Base-by-base conservation (phyloP, 139 green algal genomes). In the Parachlorella kessleri region DNA sequence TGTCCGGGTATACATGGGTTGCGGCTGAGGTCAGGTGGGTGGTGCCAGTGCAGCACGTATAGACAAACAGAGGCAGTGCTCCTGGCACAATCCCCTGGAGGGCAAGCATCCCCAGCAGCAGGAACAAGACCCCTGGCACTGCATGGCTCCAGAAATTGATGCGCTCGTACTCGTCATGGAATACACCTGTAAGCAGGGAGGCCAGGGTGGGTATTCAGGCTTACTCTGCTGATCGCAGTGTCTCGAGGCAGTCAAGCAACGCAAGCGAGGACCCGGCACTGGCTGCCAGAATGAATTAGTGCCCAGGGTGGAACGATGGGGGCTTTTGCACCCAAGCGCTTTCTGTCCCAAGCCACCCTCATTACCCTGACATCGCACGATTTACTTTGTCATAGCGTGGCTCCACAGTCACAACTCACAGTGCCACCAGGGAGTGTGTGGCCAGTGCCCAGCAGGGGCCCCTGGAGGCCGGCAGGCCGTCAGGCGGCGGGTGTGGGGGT, bases 141-240 rank as follows among this genome's bases (percentile, higher is more conserved):
- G 81, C 84, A 55, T 97, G 94, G 24, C 75, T 90, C 92, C 92
- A 97, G 54, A 97, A 90, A 74, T 97, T 97, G 32, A 97, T 84
- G 18, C 92, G 81, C 73, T 97, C 94, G 64, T 97, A 97, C 0
- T 89, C 86, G 72, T 97, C 94, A 63, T 88, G 83, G 14, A 95
- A 83, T 53, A 80, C 32, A 39, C 75, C 48, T 78, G 59, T 3
- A 33, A 64, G 41, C 21, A 69, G 48, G 24, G n/a, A n/a, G n/a
- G n/a, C n/a, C n/a, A n/a, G n/a, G n/a, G n/a, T n/a, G n/a, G n/a
- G n/a, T n/a, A n/a, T n/a, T n/a, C n/a, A n/a, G n/a, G n/a, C n/a
- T n/a, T n/a, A n/a, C n/a, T n/a, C n/a, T n/a, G n/a, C n/a, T n/a
- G n/a, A n/a, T n/a, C n/a, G n/a, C n/a, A n/a, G n/a, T n/a, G n/a